A percentile compares a stretch with the other conserved stretches of the same genome.
Evolutionary conservation across 108 stramenopile species (phyloP).

Genomic region (Cyclostephanos tholiformis): DNA sequence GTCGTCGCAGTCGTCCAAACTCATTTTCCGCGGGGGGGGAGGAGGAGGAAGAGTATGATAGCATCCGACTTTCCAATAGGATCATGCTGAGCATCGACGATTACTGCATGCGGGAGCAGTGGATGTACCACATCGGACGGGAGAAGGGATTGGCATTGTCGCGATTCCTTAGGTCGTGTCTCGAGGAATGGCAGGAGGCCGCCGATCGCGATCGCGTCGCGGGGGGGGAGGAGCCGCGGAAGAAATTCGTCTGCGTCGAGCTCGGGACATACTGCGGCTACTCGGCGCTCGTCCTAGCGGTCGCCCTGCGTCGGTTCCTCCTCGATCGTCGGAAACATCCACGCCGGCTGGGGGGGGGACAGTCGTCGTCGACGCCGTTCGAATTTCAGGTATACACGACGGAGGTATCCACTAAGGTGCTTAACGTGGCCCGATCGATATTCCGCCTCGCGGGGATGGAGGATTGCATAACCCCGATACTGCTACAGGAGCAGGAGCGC

Average conservation of each 20-base stretch:
- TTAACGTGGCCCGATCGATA: constrained; percentile 35
- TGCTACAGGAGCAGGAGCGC: constrained; percentile 19
- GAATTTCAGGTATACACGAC: constrained; percentile 41
- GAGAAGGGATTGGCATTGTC: constrained; percentile 67
- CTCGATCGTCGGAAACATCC: background rate
- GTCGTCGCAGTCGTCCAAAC: background rate
- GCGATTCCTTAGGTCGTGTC: constrained; percentile 35
- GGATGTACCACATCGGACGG: constrained; percentile 92
- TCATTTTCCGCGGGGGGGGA: too few relatives aligned
- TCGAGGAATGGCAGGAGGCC: constrained; percentile 3
- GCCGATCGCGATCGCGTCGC: background rate
- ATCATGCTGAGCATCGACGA: constrained; percentile 67
- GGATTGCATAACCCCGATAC: constrained; percentile 31
- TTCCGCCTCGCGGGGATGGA: constrained; percentile 44
- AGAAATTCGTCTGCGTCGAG: constrained; percentile 62
- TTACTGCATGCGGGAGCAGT: constrained; percentile 78
- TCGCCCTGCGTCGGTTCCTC: constrained; percentile 20
- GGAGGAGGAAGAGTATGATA: background rate
- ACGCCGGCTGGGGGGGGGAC: background rate
- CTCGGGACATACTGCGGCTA: constrained; percentile 92
- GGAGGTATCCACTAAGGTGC: constrained; percentile 29
- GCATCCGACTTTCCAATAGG: constrained; percentile 6
- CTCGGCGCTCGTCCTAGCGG: constrained; percentile 61
- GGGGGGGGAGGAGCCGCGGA: background rate
- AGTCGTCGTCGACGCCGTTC: background rate